Percentiles rank a stretch among this genome's conserved stretches.
Evolutionary conservation across 73 alveolate genomes (phyloP).

Genomic region (Uronychia binucleata): DNA sequence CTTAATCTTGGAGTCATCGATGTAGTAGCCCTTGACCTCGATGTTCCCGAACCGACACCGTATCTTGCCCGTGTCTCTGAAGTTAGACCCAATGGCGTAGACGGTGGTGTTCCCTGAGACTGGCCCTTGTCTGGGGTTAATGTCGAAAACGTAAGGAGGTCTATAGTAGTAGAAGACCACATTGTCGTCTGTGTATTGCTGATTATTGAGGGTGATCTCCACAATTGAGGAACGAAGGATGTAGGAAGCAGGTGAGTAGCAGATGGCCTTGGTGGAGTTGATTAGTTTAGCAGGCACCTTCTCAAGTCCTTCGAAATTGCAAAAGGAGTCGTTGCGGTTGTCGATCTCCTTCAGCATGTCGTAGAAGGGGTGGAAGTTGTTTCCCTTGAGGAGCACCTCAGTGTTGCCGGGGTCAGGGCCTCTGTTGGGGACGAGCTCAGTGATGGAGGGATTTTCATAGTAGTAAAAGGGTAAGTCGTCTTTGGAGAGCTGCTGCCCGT

Average conservation of each 20-base stretch:
- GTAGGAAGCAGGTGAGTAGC: slow-evolving; percentile 91
- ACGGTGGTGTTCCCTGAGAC: slow-evolving; percentile 84
- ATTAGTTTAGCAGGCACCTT: slow-evolving; percentile 77
- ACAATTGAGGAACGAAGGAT: slow-evolving; percentile 75
- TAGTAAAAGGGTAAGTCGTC: slow-evolving; percentile 82
- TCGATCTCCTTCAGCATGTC: slow-evolving; percentile 62
- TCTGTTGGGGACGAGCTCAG: slow-evolving; percentile 82
- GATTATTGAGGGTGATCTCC: slow-evolving; percentile 79
- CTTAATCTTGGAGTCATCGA: slow-evolving; percentile 70
- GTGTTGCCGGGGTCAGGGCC: slow-evolving; percentile 95
- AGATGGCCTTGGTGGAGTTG: slow-evolving; percentile 77
- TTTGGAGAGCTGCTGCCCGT: slow-evolving; percentile 84
- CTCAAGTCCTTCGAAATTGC: slow-evolving; percentile 75
- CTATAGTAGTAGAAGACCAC: slow-evolving; percentile 81
- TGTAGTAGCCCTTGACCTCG: slow-evolving; percentile 76
- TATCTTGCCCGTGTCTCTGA: slow-evolving; percentile 81
- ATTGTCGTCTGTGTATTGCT: slow-evolving; percentile 88
- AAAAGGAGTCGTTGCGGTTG: slow-evolving; percentile 81
- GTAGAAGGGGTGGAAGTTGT: slow-evolving; percentile 84
- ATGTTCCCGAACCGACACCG: slow-evolving; percentile 85
- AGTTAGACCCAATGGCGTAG: slow-evolving; percentile 82
- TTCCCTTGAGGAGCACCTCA: slow-evolving; percentile 78
- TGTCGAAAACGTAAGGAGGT: slow-evolving; percentile 86
- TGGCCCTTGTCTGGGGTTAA: slow-evolving; percentile 90
- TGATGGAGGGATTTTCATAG: slow-evolving; percentile 84